These are phyloP conservation scores for Leccinum variicolor DNA, from an alignment of 768 basidiomycete species.

Conservation along the genomic window DNA sequence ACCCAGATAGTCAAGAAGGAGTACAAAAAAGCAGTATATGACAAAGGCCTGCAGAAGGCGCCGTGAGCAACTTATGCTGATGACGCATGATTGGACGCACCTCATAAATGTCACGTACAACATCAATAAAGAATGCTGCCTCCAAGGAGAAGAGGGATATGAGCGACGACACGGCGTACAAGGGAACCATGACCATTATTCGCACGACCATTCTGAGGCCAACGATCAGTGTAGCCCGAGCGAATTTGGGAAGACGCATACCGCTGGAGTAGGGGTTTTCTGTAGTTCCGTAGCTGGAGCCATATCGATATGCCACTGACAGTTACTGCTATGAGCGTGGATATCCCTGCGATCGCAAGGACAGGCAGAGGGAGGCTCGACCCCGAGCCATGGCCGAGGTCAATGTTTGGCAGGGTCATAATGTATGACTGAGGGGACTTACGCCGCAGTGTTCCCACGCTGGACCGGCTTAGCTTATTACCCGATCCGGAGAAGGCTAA, in stretches of 20 bases:
- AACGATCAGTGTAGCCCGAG: background rate
- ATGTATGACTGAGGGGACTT: background rate
- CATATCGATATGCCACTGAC: constrained; percentile 74
- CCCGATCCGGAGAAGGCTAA: no score
- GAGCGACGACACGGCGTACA: constrained; percentile 88
- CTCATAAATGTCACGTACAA: constrained; percentile 93
- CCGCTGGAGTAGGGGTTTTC: constrained; percentile 80
- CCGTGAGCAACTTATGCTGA: background rate
- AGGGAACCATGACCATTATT: constrained; percentile 95
- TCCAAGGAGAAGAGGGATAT: constrained; percentile 93
- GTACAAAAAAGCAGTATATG: constrained; percentile 88
- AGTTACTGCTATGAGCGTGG: constrained; percentile 64
- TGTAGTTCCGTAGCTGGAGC: constrained; percentile 82
- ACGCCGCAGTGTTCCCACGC: background rate
- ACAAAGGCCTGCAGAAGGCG: constrained; percentile 68
- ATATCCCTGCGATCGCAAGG: constrained; percentile 58
- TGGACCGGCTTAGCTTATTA: background rate
- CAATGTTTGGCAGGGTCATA: constrained; percentile 11
- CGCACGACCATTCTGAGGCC: constrained; percentile 77
- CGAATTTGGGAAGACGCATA: constrained; percentile 23
- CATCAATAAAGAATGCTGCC: constrained; percentile 96
- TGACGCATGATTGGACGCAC: constrained; percentile 40
- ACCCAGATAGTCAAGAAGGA: constrained; percentile 81
- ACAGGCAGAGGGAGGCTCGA: constrained; percentile 56
- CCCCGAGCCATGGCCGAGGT: constrained; percentile 47